Evolutionary conservation across 2,329 filamentous ascomycete genomes (phyloP).

Genomic region (Diplocarpon mali): DNA sequence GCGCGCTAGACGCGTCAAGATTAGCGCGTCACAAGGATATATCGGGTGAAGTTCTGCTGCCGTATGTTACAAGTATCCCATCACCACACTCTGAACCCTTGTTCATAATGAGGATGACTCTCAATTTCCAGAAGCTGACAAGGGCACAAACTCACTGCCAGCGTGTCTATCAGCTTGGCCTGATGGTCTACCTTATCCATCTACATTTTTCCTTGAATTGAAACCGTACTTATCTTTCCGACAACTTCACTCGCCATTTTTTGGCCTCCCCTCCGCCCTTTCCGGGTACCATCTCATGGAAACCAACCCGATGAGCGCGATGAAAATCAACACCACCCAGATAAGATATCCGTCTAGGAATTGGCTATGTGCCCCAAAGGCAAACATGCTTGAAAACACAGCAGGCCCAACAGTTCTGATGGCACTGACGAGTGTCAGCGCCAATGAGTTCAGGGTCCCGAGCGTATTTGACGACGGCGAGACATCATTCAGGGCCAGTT

Average conservation of each 20-base stretch:
- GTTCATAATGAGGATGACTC: too few relatives aligned
- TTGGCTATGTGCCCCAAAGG: conserved; percentile 50
- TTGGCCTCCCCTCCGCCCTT: conserved; percentile 19
- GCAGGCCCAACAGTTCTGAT: conserved; percentile 57
- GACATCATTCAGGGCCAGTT: conserved; percentile 66
- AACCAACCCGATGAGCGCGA: conserved; percentile 28
- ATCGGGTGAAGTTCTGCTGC: too few relatives aligned
- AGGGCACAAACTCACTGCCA: too few relatives aligned
- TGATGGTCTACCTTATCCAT: too few relatives aligned
- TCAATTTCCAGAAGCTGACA: too few relatives aligned
- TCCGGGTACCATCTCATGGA: conserved; percentile 28
- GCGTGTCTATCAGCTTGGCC: too few relatives aligned
- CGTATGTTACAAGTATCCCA: too few relatives aligned
- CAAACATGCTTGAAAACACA: conserved; percentile 55
- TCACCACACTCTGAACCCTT: too few relatives aligned
- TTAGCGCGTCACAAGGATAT: too few relatives aligned
- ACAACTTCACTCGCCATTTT: not conserved
- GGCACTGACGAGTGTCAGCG: conserved; percentile 48
- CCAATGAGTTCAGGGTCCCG: conserved; percentile 61
- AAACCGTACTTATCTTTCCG: too few relatives aligned
- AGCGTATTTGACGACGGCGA: conserved; percentile 52
- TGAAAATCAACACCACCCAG: conserved; percentile 44
- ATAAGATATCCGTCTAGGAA: conserved; percentile 53
- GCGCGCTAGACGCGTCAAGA: too few relatives aligned
- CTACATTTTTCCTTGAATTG: too few relatives aligned